Evolutionary conservation across 2,329 filamentous ascomycete species (phyloP), one percentile per base, ranked within the genome.

Genomic region (Cercospora nicotianae): DNA sequence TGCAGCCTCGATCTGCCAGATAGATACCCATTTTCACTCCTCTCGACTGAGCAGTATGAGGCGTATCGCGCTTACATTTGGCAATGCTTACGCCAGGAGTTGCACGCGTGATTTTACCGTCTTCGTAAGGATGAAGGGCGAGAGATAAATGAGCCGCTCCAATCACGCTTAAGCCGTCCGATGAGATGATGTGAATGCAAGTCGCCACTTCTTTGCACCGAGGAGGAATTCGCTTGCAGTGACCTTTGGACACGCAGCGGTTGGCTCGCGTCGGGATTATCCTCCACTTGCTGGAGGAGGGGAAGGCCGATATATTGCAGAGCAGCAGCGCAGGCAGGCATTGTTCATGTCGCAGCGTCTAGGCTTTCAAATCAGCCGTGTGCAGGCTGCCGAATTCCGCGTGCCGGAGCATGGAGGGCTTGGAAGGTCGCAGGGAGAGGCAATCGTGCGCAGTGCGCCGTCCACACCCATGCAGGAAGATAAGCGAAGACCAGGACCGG

Each of bases 371-470:
- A 42, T 64, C 48, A 39, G 62, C 45, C 23, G 62, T 20, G 12
- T 13, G 62, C 62, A 64, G 62, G 62, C 62, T 64, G 62, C 62
- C 62, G 62, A 39, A 33, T 42, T 58, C 62, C 62, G 62, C 55
- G 45, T 58, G 51, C 31, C 51, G 62, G 62, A 23, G n/a, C 26
- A 45, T 39, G 48, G 28, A 30, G 33, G 62, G 51, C 62, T 57
- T 16, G 48, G 30, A 39, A 39, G 30, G 62, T 64, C 20, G 53
- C 53, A 28, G 48, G 18, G 53, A 33, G 30, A 16, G 53, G 53
- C 26, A 18, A 33, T 30, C 53, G 53, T 18, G 53, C 20, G 53
- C 45, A 2, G 53, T 42, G 36, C 36, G 36, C 36, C 36, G 36
- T n/a, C 36, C 36, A 28, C 26, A 20, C 53, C 42, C 42, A 57